phyloP scores from a whole-genome alignment of 768 basidiomycete species.

The Tulasnella sp. region DNA sequence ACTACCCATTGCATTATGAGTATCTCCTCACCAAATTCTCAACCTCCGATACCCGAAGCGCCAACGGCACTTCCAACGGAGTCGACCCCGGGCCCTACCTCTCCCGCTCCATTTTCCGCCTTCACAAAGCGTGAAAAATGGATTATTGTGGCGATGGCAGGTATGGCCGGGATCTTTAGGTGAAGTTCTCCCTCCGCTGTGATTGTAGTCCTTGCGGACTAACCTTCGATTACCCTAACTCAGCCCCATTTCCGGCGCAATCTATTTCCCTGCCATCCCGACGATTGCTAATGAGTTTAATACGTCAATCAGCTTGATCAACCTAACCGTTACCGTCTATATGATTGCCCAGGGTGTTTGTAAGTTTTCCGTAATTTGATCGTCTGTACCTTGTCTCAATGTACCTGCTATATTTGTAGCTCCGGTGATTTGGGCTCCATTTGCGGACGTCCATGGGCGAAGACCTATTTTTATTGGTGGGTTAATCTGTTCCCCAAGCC shows the following conservation, averaged over 20 bases:
- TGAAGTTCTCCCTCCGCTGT: neutral
- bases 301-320: conserved; percentile 33
- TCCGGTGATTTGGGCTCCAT: conserved; percentile 35
- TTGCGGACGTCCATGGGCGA: conserved; percentile 28
- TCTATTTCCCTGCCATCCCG: conserved; percentile 38
- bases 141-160: conserved; percentile 22
- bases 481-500: neutral
- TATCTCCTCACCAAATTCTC: neutral
- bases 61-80: neutral
- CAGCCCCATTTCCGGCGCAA: conserved; percentile 34
- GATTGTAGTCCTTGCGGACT: no score
- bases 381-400: neutral
- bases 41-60: neutral
- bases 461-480: conserved; percentile 28
- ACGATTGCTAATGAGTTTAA: conserved; percentile 33
- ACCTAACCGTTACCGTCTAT: conserved; percentile 36
- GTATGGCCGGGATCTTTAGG: conserved; percentile 22
- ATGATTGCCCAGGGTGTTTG: conserved; percentile 29
- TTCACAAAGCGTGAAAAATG: conserved; percentile 27
- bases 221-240: neutral
- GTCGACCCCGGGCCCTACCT: neutral
- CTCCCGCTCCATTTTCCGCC: conserved; percentile 2
- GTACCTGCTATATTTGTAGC: conserved; percentile 15
- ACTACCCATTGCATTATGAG: neutral
- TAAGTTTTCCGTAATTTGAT: neutral